These are phyloP conservation scores for Solanum sejunctum DNA, from an alignment of 257 asterid species.

Conservation along the genomic window DNA sequence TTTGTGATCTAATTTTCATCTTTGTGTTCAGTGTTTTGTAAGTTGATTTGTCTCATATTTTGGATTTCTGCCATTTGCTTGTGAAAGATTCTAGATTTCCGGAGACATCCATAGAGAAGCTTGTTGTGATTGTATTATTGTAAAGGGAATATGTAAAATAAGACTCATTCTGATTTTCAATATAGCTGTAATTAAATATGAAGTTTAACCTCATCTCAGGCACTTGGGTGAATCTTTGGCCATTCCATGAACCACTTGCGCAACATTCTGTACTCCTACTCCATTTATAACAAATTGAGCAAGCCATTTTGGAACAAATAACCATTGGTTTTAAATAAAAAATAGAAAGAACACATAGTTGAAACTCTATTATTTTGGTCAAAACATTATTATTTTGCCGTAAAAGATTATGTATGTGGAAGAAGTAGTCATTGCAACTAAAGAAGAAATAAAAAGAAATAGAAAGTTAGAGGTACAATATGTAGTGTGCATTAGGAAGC, in stretches of 20 bases:
- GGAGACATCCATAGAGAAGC: too few species aligned
- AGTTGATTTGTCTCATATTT: too few species aligned
- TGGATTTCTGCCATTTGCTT: too few species aligned
- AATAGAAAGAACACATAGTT: too few species aligned
- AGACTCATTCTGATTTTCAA: conserved; percentile 13
- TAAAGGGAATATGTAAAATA: conserved; percentile 21
- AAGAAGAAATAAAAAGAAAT: background rate
- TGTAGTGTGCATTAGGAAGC: background rate
- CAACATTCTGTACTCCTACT: background rate
- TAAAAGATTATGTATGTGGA: background rate
- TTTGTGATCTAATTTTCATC: too few species aligned
- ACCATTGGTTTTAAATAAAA: too few species aligned
- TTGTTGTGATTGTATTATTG: background rate
- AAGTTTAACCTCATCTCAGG: conserved; percentile 16
- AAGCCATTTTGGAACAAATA: background rate
- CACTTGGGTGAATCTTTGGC: background rate
- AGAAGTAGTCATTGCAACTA: too few species aligned
- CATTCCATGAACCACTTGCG: background rate
- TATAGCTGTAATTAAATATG: conserved; percentile 9
- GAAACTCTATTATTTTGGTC: background rate
- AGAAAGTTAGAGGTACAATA: background rate
- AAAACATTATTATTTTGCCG: background rate
- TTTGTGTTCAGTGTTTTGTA: too few species aligned
- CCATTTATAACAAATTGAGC: background rate
- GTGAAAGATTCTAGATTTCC: too few species aligned